Conservation (phyloP, 1,139 yeast species). For the Lodderomyces parapsilosis region DNA sequence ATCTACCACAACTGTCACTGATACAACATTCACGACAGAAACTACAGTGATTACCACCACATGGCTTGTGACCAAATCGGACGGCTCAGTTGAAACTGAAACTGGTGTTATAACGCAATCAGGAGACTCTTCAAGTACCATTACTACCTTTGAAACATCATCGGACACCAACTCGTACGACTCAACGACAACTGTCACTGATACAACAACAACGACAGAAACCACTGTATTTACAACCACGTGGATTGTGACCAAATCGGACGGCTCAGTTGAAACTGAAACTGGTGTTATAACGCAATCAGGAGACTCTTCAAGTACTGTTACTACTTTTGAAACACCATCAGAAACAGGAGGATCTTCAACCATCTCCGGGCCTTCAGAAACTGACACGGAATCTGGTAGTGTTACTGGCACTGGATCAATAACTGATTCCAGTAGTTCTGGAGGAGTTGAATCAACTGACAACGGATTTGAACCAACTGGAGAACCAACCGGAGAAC, state of each 20-base stretch:
- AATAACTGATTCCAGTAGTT: too few relatives aligned
- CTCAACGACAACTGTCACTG: neutral
- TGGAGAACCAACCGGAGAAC: too few relatives aligned
- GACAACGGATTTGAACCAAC: constrained; percentile 5
- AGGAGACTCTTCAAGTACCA: constrained; percentile 7
- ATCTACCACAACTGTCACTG: neutral
- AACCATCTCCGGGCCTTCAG: constrained; percentile 14
- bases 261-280: constrained; percentile 11
- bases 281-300: constrained; percentile 11
- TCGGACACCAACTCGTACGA: constrained; percentile 4
- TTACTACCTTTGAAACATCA: constrained; percentile 5
- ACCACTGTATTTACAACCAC: constrained; percentile 18
- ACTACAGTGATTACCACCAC: constrained; percentile 18
- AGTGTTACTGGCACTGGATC: neutral
- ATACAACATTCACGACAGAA: constrained; percentile 1
- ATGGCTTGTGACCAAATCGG: constrained; percentile 12
- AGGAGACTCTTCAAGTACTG: constrained; percentile 6
- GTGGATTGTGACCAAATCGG: constrained; percentile 12
- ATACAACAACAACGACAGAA: constrained; percentile 2
- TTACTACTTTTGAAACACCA: neutral
- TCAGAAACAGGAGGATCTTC: constrained; percentile 6
- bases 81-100: constrained; percentile 11
- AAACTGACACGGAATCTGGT: constrained; percentile 4
- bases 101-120: constrained; percentile 11
- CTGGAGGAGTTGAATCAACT: constrained; percentile 16